Evolutionary conservation across 2,329 filamentous ascomycete species (phyloP), one percentile per base, ranked within the genome.

Genomic region (Talaromyces sp.): DNA sequence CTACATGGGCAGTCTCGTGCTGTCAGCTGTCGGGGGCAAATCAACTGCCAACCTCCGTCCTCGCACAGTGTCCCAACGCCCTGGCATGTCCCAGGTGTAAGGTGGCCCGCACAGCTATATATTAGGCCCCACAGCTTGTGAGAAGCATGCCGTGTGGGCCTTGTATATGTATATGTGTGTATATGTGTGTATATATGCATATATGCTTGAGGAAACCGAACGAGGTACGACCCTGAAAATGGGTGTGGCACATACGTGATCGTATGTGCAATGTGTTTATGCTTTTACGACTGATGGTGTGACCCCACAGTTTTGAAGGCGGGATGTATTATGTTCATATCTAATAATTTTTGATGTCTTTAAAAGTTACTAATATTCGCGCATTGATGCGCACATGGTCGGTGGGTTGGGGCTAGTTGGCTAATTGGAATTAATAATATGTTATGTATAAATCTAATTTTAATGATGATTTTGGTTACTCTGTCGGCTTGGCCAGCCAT

Each of bases 61-160:
- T 58, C 66, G 69, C 52, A 71, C 69, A 55, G 68, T 69, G 61
- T 68, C 71, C 27, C 68, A 75, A 53, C 72, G 74, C 55, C 77
- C 76, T 49, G 71, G 69, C 67, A 80, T 80, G 78, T 71, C 76
- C 42, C 78, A 80, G 70, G 77, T 80, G 60, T 80, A 78, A 69
- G 25, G 15, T 30, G 49, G 1, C 9, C 10, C 1, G 49, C 8
- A 17, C 25, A 53, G 8, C 4, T 30, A 27, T n/a, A 30, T 15
- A n/a, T 30, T 30, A 9, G 25, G 49, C 1, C 25, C 3, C 25
- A 17, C 25, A 17, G 49, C 49, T 39, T 39, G 36, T n/a, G 36
- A 3, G 8, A 39, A 9, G 15, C 17, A 39, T 39, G 36, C 36
- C 36, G n/a, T 15, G 36, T 39, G 15, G 36, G 6, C 15, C 36